phyloP scores from a whole-genome alignment of 2,329 filamentous ascomycete genomes.

The Gremmenia infestans region DNA sequence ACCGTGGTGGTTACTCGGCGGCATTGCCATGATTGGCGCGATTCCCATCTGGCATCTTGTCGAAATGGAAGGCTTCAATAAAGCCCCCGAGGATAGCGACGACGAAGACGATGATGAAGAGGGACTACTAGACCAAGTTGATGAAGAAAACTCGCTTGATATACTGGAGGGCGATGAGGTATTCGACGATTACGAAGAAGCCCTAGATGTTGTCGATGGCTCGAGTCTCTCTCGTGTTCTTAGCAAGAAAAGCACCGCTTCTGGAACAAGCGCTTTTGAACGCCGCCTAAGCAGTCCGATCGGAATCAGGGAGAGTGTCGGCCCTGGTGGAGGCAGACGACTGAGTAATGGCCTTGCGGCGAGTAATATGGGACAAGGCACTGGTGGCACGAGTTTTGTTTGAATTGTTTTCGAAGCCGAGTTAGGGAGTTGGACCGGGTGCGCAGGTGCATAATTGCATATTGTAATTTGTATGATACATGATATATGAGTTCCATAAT shows the following conservation, averaged over 20 bases:
- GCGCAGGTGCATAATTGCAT: too few relatives aligned
- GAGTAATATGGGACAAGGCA: slow-evolving; percentile 28
- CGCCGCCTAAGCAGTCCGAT: slow-evolving; percentile 29
- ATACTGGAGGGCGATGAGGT: slow-evolving; percentile 21
- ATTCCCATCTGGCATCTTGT: slow-evolving; percentile 70
- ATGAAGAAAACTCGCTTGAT: slow-evolving; percentile 15
- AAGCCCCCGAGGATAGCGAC: slow-evolving; percentile 34
- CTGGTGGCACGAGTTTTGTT: slow-evolving; percentile 28
- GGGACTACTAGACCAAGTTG: slow-evolving; percentile 3
- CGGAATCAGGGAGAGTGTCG: slow-evolving; percentile 26
- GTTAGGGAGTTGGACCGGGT: too few relatives aligned
- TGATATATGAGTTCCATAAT: too few relatives aligned
- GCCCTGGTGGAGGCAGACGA: slow-evolving; percentile 27
- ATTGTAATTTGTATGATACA: too few relatives aligned
- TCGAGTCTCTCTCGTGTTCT: slow-evolving; percentile 1
- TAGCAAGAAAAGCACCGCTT: background rate
- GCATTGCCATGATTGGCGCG: slow-evolving; percentile 58
- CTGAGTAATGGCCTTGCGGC: slow-evolving; percentile 32
- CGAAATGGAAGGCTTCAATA: slow-evolving; percentile 64
- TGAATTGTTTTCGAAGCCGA: slow-evolving; percentile 7
- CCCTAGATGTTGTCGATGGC: slow-evolving; percentile 17
- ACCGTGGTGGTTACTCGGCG: slow-evolving; percentile 74
- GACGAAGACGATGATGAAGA: slow-evolving; percentile 22
- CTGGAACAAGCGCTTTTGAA: slow-evolving; percentile 8
- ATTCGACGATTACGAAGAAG: slow-evolving; percentile 22